These are phyloP conservation scores for Claviceps arundinis DNA, from an alignment of 2,329 filamentous ascomycete genomes.

Conservation along the genomic window DNA sequence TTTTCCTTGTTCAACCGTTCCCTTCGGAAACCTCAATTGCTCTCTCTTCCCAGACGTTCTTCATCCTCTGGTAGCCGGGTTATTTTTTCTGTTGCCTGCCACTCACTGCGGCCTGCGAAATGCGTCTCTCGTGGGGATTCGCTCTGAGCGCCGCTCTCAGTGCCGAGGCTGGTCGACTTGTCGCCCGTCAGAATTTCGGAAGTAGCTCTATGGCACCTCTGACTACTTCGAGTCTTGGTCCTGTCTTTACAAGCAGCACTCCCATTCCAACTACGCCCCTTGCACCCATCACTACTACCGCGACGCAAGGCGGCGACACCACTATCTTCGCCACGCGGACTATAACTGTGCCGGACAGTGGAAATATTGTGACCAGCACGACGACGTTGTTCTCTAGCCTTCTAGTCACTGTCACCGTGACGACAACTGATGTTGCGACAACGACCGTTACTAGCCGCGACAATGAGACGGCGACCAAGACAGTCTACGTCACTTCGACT, in stretches of 20 bases:
- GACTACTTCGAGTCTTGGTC: neutral
- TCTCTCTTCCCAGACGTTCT: neutral
- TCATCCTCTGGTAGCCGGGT: neutral
- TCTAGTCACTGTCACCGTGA: conserved; percentile 20
- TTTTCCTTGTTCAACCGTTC: neutral
- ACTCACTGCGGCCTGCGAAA: conserved; percentile 6
- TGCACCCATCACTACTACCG: neutral
- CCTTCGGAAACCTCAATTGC: neutral
- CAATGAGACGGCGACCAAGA: conserved; percentile 22
- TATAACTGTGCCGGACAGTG: conserved; percentile 14
- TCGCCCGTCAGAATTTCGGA: conserved; percentile 1
- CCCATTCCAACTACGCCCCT: conserved; percentile 8
- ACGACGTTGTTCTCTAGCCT: conserved; percentile 17
- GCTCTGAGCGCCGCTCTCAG: conserved; percentile 12
- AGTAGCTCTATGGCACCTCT: neutral
- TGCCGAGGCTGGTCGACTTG: conserved; percentile 7
- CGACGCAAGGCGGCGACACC: conserved; percentile 10
- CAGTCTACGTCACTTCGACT: conserved; percentile 22
- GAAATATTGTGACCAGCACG: conserved; percentile 15
- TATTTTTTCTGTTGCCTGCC: neutral
- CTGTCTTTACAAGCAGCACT: neutral
- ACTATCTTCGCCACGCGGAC: conserved; percentile 19
- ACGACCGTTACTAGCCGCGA: conserved; percentile 23
- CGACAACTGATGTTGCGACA: conserved; percentile 22
- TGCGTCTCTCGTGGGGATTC: conserved; percentile 12